Evolutionary conservation across 192 early-diverging fungal species (phyloP).

Genomic region (Umbelopsis isabellina): DNA sequence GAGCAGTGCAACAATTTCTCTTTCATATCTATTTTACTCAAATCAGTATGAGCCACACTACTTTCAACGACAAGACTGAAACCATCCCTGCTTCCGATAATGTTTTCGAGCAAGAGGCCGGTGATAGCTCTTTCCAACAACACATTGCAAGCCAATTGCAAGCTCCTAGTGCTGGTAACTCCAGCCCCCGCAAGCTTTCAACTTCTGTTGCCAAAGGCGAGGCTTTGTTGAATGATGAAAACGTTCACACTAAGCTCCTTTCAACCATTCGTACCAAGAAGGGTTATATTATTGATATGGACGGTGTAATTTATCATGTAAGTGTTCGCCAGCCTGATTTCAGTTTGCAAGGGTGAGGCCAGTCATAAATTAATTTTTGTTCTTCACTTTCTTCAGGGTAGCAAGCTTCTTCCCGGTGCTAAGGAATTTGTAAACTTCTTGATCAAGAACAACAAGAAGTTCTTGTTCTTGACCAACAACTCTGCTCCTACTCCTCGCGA

Average conservation of each 20-base stretch:
- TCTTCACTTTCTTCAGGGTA: conserved; percentile 38
- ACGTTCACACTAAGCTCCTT: conserved; percentile 34
- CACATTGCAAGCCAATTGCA: conserved; percentile 16
- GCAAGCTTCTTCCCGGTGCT: conserved; percentile 54
- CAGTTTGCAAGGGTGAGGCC: background rate
- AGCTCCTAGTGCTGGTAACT: background rate
- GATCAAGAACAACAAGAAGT: conserved; percentile 54
- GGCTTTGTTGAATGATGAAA: conserved; percentile 35
- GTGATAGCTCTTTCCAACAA: conserved; percentile 1
- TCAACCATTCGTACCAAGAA: conserved; percentile 47
- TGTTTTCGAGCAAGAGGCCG: background rate
- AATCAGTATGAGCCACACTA: background rate
- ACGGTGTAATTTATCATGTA: conserved; percentile 65
- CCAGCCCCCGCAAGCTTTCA: conserved; percentile 22
- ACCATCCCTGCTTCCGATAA: background rate
- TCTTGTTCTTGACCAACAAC: conserved; percentile 68
- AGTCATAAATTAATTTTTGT: background rate
- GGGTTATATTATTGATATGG: conserved; percentile 67
- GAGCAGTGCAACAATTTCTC: background rate
- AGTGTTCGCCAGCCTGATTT: conserved; percentile 28
- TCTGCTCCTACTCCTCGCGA: conserved; percentile 63
- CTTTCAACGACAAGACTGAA: conserved; percentile 3
- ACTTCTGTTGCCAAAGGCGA: conserved; percentile 27
- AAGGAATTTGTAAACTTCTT: conserved; percentile 62
- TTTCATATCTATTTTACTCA: background rate